These are phyloP conservation scores for Gautieria morchelliformis DNA, from an alignment of 768 basidiomycete genomes.

Conservation along the genomic window DNA sequence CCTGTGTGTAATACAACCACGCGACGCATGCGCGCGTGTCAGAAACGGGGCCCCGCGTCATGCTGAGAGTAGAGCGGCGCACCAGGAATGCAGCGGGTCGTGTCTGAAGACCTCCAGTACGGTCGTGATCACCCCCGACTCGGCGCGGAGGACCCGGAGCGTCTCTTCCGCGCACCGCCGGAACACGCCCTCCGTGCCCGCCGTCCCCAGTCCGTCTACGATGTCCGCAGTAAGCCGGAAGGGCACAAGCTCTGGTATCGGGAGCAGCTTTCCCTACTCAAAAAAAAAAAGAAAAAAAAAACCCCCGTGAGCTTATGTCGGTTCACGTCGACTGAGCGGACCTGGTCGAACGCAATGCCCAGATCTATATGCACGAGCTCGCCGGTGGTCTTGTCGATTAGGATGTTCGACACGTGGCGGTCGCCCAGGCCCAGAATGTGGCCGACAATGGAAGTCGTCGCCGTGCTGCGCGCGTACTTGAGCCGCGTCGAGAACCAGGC, in stretches of 20 bases:
- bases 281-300: neutral
- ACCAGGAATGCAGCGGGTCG: slow-evolving; percentile 94
- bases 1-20: slow-evolving; percentile 42
- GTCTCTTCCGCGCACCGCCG: slow-evolving; percentile 94
- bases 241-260: slow-evolving; percentile 80
- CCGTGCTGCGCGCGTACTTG: slow-evolving; percentile 85
- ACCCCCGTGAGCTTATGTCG: too few species aligned
- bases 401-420: slow-evolving; percentile 85
- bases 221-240: slow-evolving; percentile 93
- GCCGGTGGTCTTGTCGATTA: slow-evolving; percentile 73
- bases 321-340: slow-evolving; percentile 20
- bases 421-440: slow-evolving; percentile 90
- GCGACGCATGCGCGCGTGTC: too few species aligned
- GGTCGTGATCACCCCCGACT: slow-evolving; percentile 83
- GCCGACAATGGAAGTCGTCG: slow-evolving; percentile 89
- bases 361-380: slow-evolving; percentile 95
- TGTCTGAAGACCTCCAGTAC: slow-evolving; percentile 95
- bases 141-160: slow-evolving; percentile 76
- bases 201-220: slow-evolving; percentile 86
- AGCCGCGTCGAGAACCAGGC: slow-evolving; percentile 89
- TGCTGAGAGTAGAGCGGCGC: slow-evolving; percentile 13
- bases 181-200: slow-evolving; percentile 90
- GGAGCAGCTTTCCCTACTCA: slow-evolving; percentile 65
- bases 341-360: slow-evolving; percentile 94
- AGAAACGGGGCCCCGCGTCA: neutral